Conservation (phyloP, 1,284 basidiomycete species). For the Mycena sp. region DNA sequence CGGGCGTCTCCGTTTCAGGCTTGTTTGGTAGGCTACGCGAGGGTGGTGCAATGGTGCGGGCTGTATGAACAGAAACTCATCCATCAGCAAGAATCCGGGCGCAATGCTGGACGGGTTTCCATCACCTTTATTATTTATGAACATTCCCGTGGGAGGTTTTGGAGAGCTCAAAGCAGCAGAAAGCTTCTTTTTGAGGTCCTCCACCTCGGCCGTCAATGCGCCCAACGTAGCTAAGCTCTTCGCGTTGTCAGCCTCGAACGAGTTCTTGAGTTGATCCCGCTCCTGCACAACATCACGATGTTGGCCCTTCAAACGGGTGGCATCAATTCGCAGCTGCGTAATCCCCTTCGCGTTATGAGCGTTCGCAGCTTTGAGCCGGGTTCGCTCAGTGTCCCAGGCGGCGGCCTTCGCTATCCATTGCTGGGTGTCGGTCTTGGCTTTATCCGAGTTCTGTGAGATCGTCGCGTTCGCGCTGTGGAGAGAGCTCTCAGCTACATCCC, state of each 20-base stretch:
- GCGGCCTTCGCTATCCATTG: background rate
- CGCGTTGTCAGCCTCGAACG: background rate
- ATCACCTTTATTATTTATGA: too few relatives aligned
- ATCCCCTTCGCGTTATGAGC: conserved; percentile 6
- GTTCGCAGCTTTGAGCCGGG: background rate
- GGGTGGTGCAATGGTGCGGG: too few relatives aligned
- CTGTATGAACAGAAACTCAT: background rate
- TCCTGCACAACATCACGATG: background rate
- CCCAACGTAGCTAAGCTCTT: background rate
- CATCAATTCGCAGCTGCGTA: background rate
- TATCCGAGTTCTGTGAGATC: background rate
- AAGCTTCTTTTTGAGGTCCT: conserved; percentile 5
- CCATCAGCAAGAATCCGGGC: background rate
- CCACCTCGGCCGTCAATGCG: background rate
- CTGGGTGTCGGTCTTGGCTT: background rate
- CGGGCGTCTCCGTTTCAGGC: too few relatives aligned
- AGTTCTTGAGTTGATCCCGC: conserved; percentile 1
- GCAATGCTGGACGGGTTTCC: too few relatives aligned
- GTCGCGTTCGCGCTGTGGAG: background rate
- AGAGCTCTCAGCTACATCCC: background rate
- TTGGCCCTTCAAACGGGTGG: background rate
- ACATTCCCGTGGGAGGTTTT: background rate
- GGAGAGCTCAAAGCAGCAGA: background rate
- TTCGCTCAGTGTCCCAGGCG: conserved; percentile 14
- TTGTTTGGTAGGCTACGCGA: too few relatives aligned